Base-by-base conservation (phyloP, 2,329 filamentous ascomycete species). In the Fusarium azukiicola region DNA sequence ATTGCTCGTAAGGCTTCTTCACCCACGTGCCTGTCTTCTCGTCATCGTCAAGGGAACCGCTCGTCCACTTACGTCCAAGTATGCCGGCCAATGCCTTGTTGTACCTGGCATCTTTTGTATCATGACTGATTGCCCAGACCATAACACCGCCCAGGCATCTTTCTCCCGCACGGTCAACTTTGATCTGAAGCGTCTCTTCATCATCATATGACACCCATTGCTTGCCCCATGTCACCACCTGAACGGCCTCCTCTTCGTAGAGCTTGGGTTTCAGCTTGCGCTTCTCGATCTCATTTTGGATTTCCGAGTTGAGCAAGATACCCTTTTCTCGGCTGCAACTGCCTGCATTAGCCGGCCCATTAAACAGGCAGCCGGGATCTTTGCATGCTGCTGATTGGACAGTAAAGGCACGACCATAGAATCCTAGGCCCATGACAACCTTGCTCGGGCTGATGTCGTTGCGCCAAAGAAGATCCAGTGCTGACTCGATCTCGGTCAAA, bases 371-470 rank as follows among this genome's bases (percentile, higher is more conserved):
- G 9, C 75, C 73, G 5, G 73, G 73, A 6, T 70, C 49, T 1
- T 3, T 23, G 27, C 69, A 79, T 4, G 36, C 10, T 1, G 47
- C 17, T 4, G 17, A 44, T 46, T 9, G 12, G 3, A 21, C 38
- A 0, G 73, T 68, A 13, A 77, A 79, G 2, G 71, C 87, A 52
- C 74, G 72, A 1, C 71, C 56, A 19, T 80, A 80, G 14, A 79
- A 77, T 1, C 52, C 72, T 0, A 75, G 19, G 36, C 78, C 76
- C 47, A 80, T 10, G 1, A 72, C 66, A 1, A 80, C 72, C 42
- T 79, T 72, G 5, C 23, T 23, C 1, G 69, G 40, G 3, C 49
- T 14, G 3, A 78, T 74, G 27, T 73, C 4, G 14, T 74, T 77
- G 11, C 74, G 42, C 74, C 74, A 80, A 3, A 80, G 64, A 2